Evolutionary conservation across 495 filamentous ascomycete genomes (phyloP).

Genomic region (Penicillium cinerascens): DNA sequence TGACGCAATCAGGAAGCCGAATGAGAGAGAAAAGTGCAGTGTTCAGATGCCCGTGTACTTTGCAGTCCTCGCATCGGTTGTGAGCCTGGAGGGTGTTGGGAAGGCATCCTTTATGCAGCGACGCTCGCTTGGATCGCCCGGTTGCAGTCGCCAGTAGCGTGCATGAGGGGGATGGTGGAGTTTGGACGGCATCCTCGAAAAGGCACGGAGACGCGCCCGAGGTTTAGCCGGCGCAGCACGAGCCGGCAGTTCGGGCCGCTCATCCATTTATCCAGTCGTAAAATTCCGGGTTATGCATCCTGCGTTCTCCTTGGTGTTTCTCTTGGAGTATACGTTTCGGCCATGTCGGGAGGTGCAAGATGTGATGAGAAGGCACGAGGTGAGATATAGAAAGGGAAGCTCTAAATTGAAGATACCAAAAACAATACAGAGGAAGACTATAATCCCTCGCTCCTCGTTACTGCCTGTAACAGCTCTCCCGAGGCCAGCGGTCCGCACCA

Average conservation of each 20-base stretch:
- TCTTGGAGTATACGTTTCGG: no score
- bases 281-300: no score
- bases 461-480: slow-evolving; percentile 24
- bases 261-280: background rate
- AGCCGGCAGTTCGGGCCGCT: background rate
- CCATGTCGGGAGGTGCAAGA: no score
- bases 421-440: no score
- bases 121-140: background rate
- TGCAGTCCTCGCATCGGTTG: background rate
- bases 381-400: no score
- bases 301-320: background rate
- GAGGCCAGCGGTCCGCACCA: slow-evolving; percentile 41
- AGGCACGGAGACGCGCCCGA: slow-evolving; percentile 7
- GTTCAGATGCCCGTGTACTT: background rate
- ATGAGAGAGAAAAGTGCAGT: background rate
- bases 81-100: background rate
- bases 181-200: background rate
- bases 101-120: background rate
- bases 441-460: background rate
- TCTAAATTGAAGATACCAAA: no score
- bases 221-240: slow-evolving; percentile 1
- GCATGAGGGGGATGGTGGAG: background rate
- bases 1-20: no score
- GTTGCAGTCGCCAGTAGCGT: background rate
- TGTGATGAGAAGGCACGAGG: no score